Percentiles rank a stretch among this genome's conserved stretches.
Conservation (phyloP, 768 basidiomycete species). For the Pleurotus cornucopiae region DNA sequence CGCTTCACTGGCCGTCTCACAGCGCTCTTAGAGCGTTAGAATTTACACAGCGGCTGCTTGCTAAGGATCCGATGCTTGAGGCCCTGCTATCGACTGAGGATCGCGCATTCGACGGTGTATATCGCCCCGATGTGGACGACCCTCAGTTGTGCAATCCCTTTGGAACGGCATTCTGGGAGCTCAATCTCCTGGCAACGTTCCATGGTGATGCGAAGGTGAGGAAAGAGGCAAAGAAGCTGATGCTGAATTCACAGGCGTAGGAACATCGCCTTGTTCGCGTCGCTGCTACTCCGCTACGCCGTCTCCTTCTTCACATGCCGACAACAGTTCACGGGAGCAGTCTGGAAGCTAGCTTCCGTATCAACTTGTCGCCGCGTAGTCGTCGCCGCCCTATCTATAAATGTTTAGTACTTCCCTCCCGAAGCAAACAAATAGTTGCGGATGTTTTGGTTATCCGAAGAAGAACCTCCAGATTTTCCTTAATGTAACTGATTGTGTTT, state of each 20-base stretch:
- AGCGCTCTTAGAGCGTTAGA: conserved; percentile 65
- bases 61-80: conserved; percentile 76
- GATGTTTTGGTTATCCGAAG: neutral
- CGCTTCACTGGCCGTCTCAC: conserved; percentile 75
- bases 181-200: conserved; percentile 53
- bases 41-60: conserved; percentile 69
- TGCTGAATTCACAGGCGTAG: conserved; percentile 5
- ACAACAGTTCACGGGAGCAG: neutral
- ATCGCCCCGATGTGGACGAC: conserved; percentile 83
- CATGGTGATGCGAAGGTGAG: conserved; percentile 71
- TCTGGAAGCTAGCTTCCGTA: neutral
- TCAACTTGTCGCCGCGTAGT: neutral
- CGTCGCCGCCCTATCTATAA: neutral
- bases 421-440: neutral
- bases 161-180: conserved; percentile 84
- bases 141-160: conserved; percentile 81
- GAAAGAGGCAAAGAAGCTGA: conserved; percentile 57
- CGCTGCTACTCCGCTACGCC: neutral
- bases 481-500: conserved; percentile 1
- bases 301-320: neutral
- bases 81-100: conserved; percentile 86
- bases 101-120: conserved; percentile 77
- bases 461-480: neutral
- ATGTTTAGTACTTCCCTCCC: neutral
- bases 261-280: too few relatives aligned